phyloP scores from a whole-genome alignment of 768 basidiomycete genomes.

The Trametes cingulata region DNA sequence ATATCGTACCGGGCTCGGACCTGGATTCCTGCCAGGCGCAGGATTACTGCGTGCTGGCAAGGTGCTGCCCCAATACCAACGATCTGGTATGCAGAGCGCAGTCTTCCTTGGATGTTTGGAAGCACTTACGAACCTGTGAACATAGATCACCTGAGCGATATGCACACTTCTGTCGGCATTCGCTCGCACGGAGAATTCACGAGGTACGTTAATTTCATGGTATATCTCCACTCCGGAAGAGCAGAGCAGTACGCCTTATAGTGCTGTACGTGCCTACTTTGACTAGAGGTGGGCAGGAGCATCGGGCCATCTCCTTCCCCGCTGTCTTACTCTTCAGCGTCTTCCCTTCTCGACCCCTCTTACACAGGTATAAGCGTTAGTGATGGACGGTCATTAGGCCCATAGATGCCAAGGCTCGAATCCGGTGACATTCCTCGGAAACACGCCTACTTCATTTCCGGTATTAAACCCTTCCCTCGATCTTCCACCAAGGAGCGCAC shows the following conservation, averaged over 20 bases:
- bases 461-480: constrained; percentile 12
- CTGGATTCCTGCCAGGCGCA: background rate
- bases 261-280: background rate
- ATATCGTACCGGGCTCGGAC: constrained; percentile 2
- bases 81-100: constrained; percentile 1
- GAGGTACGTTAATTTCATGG: background rate
- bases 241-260: background rate
- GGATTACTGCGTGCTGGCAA: background rate
- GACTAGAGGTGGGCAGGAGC: background rate
- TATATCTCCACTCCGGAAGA: background rate
- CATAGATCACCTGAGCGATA: constrained; percentile 19
- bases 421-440: constrained; percentile 4
- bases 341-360: constrained; percentile 8
- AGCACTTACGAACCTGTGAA: background rate
- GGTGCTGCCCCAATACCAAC: constrained; percentile 2
- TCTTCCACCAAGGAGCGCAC: constrained; percentile 5
- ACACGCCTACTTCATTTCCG: constrained; percentile 24
- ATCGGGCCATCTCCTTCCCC: background rate
- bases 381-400: constrained; percentile 6
- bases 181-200: constrained; percentile 9
- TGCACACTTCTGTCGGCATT: constrained; percentile 6
- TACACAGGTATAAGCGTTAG: background rate
- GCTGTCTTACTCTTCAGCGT: background rate
- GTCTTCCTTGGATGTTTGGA: background rate
- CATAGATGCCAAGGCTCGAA: background rate